These are phyloP conservation scores for Gossypium arboreum DNA, from an alignment of 345 rosid genomes.

Conservation along the genomic window DNA sequence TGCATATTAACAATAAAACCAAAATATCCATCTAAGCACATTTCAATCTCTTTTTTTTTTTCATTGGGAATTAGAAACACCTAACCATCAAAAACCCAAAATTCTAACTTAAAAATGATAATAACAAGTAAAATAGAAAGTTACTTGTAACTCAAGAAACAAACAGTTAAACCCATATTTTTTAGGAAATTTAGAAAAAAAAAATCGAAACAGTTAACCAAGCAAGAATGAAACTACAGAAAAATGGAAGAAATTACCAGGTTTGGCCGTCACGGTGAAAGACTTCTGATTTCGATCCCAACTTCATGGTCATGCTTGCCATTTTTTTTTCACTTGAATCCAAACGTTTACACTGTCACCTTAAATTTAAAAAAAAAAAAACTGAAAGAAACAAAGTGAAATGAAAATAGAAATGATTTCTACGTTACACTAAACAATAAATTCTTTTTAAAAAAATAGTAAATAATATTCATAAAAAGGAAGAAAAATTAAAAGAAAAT, in stretches of 20 bases:
- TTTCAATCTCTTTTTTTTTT: not conserved
- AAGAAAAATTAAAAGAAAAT: not conserved
- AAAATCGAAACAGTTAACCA: not conserved
- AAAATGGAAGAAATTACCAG: conserved; percentile 45
- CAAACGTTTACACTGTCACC: conserved; percentile 14
- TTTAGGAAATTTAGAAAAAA: not conserved
- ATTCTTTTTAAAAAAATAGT: not conserved
- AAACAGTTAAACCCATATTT: conserved; percentile 5
- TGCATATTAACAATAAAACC: not conserved
- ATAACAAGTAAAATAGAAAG: not conserved
- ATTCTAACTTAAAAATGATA: not conserved
- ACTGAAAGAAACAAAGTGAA: not conserved
- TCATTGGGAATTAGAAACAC: not conserved
- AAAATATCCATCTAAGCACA: not conserved
- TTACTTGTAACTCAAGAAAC: conserved; percentile 10
- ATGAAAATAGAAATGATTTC: not conserved
- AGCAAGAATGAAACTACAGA: not conserved
- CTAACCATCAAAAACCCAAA: too few species aligned
- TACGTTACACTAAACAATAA: not conserved
- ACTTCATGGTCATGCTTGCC: conserved; percentile 69
- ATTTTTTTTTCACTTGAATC: conserved; percentile 27
- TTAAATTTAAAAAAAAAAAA: conserved; percentile 3
- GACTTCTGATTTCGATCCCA: conserved; percentile 86
- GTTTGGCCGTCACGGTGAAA: conserved; percentile 62
- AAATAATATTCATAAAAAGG: not conserved